These are phyloP conservation scores for Phytophthora sojae DNA, from an alignment of 352 stramenopile species.

Conservation along the genomic window DNA sequence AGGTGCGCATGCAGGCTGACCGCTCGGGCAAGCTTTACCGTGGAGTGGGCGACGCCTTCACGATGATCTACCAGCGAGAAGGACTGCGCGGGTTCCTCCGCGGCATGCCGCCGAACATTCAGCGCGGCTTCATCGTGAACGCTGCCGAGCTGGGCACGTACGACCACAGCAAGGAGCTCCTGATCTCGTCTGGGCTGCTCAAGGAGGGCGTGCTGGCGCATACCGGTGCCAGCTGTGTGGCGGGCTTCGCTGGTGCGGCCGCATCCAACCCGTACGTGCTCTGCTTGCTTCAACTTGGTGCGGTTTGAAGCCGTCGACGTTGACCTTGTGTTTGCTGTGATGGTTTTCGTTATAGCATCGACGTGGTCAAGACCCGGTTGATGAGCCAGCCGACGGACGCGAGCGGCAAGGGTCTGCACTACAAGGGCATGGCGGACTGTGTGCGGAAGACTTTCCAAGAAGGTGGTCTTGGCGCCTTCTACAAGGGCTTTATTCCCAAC, in stretches of 20 bases:
- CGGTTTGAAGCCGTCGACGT: neutral
- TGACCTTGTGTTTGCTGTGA: conserved; percentile 8
- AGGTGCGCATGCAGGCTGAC: conserved; percentile 88
- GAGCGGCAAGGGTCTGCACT: conserved; percentile 59
- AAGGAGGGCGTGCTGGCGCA: conserved; percentile 73
- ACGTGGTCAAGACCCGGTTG: conserved; percentile 87
- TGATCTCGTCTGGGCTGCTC: conserved; percentile 71
- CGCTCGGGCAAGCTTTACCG: conserved; percentile 75
- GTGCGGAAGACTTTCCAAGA: conserved; percentile 73
- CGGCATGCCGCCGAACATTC: conserved; percentile 88
- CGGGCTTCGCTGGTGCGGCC: conserved; percentile 76
- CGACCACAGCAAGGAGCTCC: conserved; percentile 84
- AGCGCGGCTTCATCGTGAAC: conserved; percentile 89
- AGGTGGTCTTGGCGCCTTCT: conserved; percentile 73
- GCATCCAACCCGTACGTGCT: conserved; percentile 78
- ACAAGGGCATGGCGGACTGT: conserved; percentile 79
- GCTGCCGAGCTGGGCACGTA: conserved; percentile 88
- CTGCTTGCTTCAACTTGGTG: neutral
- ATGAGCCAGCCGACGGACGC: conserved; percentile 83
- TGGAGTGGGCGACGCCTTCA: conserved; percentile 71
- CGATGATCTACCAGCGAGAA: conserved; percentile 79
- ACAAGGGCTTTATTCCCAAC: conserved; percentile 90
- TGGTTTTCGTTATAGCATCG: conserved; percentile 51
- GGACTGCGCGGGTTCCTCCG: conserved; percentile 75
- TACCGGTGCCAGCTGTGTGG: conserved; percentile 77